A percentile compares a stretch with the other conserved stretches of the same genome.
Conservation (phyloP, 1,284 basidiomycete species). For the Sanguinoderma infundibulare region DNA sequence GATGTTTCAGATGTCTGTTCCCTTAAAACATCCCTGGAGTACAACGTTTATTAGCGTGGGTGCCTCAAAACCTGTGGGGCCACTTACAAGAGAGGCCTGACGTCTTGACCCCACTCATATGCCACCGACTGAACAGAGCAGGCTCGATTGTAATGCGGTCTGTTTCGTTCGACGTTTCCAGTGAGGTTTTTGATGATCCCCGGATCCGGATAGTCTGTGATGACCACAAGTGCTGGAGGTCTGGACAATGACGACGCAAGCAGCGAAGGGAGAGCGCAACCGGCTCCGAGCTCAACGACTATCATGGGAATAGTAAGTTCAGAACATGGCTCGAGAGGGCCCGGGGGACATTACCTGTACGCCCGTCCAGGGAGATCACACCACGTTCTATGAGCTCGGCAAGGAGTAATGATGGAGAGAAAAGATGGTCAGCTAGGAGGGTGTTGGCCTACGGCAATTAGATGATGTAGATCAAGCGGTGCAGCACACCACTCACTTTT, state of each 20-base stretch:
- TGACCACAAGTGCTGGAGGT: constrained; percentile 56
- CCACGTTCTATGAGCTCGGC: constrained; percentile 66
- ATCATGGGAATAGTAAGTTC: not conserved
- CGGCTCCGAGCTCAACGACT: constrained; percentile 74
- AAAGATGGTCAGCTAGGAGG: constrained; percentile 72
- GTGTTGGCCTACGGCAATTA: constrained; percentile 59
- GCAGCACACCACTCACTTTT: constrained; percentile 43
- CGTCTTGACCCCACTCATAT: constrained; percentile 68
- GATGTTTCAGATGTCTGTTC: not conserved
- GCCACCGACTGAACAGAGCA: constrained; percentile 52
- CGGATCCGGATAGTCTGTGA: constrained; percentile 72
- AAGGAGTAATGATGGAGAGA: constrained; percentile 68
- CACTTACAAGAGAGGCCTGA: constrained; percentile 49
- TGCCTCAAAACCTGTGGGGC: too few species aligned
- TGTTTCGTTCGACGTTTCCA: constrained; percentile 57
- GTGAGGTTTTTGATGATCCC: constrained; percentile 59
- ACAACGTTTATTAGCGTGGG: not conserved
- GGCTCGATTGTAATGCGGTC: constrained; percentile 34
- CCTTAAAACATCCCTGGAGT: not conserved
- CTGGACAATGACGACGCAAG: constrained; percentile 50
- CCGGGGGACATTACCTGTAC: constrained; percentile 39
- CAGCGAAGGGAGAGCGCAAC: constrained; percentile 67
- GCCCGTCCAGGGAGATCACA: constrained; percentile 43
- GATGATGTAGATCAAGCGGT: not conserved
- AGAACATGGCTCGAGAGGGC: not conserved